Evolutionary conservation across 164 flowering plant genomes (phyloP).

Genomic region (Sextonia rubra): DNA sequence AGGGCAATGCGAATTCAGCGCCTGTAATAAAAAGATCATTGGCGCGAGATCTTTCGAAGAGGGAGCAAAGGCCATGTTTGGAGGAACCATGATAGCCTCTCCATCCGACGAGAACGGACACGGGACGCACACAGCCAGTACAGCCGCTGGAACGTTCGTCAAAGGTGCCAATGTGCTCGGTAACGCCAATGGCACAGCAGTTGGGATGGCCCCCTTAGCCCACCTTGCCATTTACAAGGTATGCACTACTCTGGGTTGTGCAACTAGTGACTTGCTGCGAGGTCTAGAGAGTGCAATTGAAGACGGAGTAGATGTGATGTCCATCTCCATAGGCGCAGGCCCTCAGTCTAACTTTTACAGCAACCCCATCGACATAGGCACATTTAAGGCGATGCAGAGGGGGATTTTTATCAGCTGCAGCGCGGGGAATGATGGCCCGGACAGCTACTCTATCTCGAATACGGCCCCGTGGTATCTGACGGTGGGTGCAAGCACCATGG

Average conservation of each 20-base stretch:
- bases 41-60: slow-evolving; percentile 35
- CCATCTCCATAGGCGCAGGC: slow-evolving; percentile 24
- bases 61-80: slow-evolving; percentile 8
- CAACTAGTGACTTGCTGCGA: slow-evolving; percentile 22
- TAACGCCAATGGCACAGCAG: slow-evolving; percentile 30
- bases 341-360: slow-evolving; percentile 1
- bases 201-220: slow-evolving; percentile 36
- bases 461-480: slow-evolving; percentile 48
- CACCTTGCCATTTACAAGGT: slow-evolving; percentile 22
- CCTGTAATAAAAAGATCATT: slow-evolving; percentile 50
- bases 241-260: slow-evolving; percentile 8
- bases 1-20: slow-evolving; percentile 33
- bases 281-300: slow-evolving; percentile 30
- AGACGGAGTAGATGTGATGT: slow-evolving; percentile 39
- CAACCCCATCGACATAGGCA: slow-evolving; percentile 17
- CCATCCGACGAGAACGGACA: slow-evolving; percentile 32
- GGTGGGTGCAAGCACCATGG: slow-evolving; percentile 49
- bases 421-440: slow-evolving; percentile 30
- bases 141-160: slow-evolving; percentile 31
- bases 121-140: slow-evolving; percentile 38
- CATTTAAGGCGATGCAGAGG: slow-evolving; percentile 23
- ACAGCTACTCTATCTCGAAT: slow-evolving; percentile 9
- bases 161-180: slow-evolving; percentile 18
- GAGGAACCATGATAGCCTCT: neutral
- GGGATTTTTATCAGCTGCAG: slow-evolving; percentile 4